Evolutionary conservation across 2,329 filamentous ascomycete genomes (phyloP), one percentile per base, ranked within the genome.

Genomic region (Phaeosphaeria sp.): DNA sequence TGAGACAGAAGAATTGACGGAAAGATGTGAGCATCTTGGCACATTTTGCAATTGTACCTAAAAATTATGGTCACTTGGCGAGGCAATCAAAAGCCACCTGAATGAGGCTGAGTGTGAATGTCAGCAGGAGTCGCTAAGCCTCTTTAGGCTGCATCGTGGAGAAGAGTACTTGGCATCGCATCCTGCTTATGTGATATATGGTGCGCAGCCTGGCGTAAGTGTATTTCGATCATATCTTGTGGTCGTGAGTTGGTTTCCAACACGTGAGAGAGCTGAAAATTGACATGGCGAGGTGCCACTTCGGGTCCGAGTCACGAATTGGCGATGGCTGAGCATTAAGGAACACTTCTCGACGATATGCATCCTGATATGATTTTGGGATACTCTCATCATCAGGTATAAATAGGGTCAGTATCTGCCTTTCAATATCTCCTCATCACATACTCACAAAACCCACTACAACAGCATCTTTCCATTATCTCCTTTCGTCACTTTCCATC

Each of bases 381-480:
- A 30, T 11, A 30, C 25, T 30, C 11, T 30, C 25, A 30, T 5
- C 25, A 6, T 17, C 7, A 54, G 21, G 56, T 58, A 58, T 58
- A 58, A 58, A 45, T 21, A 46, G 15, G 20, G 20, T 17, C 8
- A 3, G 18, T 33, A 43, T 51, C 30, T 30, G 18, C 56, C 42
- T 21, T n/a, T 18, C 13, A 53, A 43, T 18, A 17, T n/a, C 42
- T 39, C 9, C 49, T 36, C 52, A 64, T 59, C 56, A 40, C 53
- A 59, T 54, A 57, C 44, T n/a, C 53, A 59, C 57, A 56, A 52
- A 3, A 36, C 47, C 43, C 24, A 44, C 49, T 21, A 55, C 51
- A 57, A 24, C 55, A 64, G 24, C 53, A 55, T 44, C 54, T 49
- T 49, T 54, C 33, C 25, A 56, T 50, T 46, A 55, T 55, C 42